phyloP scores from a whole-genome alignment of 805 yeast genomes.

The Pachysolen tannophilus region DNA sequence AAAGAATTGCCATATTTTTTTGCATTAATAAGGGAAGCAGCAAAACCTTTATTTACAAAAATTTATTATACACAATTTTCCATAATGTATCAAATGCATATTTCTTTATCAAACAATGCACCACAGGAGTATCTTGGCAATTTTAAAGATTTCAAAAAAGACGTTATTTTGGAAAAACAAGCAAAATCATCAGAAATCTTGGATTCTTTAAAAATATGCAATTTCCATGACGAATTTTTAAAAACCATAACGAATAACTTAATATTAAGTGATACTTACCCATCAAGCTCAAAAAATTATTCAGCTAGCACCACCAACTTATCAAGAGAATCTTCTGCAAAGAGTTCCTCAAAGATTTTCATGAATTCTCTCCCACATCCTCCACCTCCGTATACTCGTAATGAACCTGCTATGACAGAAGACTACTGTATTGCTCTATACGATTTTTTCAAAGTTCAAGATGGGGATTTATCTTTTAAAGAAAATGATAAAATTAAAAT shows the following conservation, averaged over 20 bases:
- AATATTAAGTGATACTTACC: background rate
- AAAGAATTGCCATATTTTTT: slow-evolving; percentile 39
- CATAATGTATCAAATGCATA: slow-evolving; percentile 24
- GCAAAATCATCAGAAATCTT: slow-evolving; percentile 10
- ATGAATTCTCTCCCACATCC: background rate
- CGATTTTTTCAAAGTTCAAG: slow-evolving; percentile 26
- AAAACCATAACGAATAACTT: slow-evolving; percentile 8
- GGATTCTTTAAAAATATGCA: slow-evolving; percentile 17
- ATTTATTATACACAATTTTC: slow-evolving; percentile 31
- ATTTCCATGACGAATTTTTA: slow-evolving; percentile 18
- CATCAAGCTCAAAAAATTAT: background rate
- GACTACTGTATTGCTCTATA: slow-evolving; percentile 30
- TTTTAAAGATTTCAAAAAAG: background rate
- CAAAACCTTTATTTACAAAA: slow-evolving; percentile 24
- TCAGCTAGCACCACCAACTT: too few species aligned
- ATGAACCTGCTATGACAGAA: background rate
- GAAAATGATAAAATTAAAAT: slow-evolving; percentile 36
- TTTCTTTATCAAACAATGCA: background rate
- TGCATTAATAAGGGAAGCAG: slow-evolving; percentile 21
- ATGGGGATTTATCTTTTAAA: slow-evolving; percentile 34
- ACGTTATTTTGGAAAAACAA: slow-evolving; percentile 4
- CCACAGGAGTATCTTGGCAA: too few species aligned
- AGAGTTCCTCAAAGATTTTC: too few species aligned
- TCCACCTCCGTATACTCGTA: background rate
- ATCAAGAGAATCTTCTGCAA: too few species aligned